Evolutionary conservation across 2,329 filamentous ascomycete species (phyloP), one percentile per base, ranked within the genome.

Genomic region (Endothia cerciana): DNA sequence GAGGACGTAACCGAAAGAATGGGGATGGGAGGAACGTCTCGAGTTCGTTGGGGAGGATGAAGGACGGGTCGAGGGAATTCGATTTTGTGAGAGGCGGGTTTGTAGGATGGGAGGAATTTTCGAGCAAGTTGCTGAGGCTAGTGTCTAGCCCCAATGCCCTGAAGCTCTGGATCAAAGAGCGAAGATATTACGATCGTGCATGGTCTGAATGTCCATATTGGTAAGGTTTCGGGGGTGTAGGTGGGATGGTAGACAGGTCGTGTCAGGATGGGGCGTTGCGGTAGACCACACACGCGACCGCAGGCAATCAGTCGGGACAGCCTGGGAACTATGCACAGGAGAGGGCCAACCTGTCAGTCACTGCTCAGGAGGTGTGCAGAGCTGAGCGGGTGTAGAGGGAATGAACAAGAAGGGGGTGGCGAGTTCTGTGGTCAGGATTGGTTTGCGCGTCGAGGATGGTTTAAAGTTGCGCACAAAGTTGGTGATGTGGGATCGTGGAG

Each of bases 141-240:
- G 47, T 22, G 36, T 58, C 25, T 55, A 60, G 49, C 64, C 66
- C 45, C 45, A 56, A 30, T 19, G 64, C 60, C 51, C 49, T 57
- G 41, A 57, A 64, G 64, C 66, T 63, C 64, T 64, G 33, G 64
- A 68, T 68, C 60, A 68, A 66, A 68, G 66, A 63, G 56, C 60
- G 30, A 58, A 60, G 60, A 28, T 58, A 40, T 40, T 57, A 15
- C 47, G 45, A 66, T 55, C 57, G 60, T 49, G 62, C 43, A 55
- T 57, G 45, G 53, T 58, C 45, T 63, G 57, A 51, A 63, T 60
- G 64, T 68, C 66, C 66, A 68, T 68, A 58, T 68, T 68, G 66
- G 41, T 38, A 36, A n/a, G 8, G 22, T 55, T 7, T 36, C 36
- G 49, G 28, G n/a, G 22, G 22, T 33, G 30, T 38, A 30, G 30